Evolutionary conservation across 176 grass and related monocot species (phyloP).

Genomic region (Ananas comosus): DNA sequence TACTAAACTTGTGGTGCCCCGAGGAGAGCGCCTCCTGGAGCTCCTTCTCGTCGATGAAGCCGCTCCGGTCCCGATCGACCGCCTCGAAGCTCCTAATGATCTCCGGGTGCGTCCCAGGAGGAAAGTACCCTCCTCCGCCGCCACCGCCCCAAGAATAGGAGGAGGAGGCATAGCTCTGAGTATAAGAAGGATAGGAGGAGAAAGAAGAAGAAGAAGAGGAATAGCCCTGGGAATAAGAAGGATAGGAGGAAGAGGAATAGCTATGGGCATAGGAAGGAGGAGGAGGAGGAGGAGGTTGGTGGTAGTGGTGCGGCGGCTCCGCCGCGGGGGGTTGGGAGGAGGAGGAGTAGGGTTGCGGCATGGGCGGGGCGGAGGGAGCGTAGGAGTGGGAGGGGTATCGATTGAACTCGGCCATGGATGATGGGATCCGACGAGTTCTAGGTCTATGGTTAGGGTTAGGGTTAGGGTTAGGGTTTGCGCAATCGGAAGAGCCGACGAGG

Average conservation of each 20-base stretch:
- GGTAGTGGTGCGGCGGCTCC: not conserved
- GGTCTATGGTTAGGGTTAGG: not conserved
- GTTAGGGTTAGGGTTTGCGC: not conserved
- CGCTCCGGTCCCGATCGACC: constrained; percentile 65
- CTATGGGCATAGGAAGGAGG: not conserved
- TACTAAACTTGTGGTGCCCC: constrained; percentile 50
- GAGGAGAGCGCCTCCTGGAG: constrained; percentile 65
- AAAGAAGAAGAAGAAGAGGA: not conserved
- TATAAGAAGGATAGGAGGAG: constrained; percentile 4
- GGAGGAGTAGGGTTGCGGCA: not conserved
- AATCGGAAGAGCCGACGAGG: not conserved
- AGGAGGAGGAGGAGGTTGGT: not conserved
- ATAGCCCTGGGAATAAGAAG: not conserved
- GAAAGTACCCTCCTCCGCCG: constrained; percentile 25
- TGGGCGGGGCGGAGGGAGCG: constrained; percentile 17
- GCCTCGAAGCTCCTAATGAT: constrained; percentile 59
- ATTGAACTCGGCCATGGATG: constrained; percentile 34
- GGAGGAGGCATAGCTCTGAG: constrained; percentile 19
- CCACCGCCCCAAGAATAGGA: not conserved
- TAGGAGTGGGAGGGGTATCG: constrained; percentile 25
- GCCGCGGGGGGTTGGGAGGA: not conserved
- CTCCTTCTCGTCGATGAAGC: constrained; percentile 69
- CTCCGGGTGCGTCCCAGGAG: constrained; percentile 65
- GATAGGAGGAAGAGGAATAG: not conserved
- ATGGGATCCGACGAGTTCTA: not conserved